Evolutionary conservation across 345 rosid genomes (phyloP), one percentile per base, ranked within the genome.

Genomic region (Corchorus olitorius): DNA sequence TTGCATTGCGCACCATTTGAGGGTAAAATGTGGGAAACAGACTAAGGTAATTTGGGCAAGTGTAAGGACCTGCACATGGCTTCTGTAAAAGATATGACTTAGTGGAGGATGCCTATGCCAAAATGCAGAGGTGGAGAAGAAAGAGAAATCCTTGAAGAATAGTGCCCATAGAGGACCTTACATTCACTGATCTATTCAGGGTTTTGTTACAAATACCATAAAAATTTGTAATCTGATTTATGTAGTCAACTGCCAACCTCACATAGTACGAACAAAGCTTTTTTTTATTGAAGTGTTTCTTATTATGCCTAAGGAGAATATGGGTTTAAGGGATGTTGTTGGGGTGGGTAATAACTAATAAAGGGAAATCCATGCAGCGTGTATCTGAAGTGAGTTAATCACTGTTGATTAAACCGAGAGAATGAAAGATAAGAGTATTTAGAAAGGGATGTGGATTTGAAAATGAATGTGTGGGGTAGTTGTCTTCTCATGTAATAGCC

Each of bases 101-200:
- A 17, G 70, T 65, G 16, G 22, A 17, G 45, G 68, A 64, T 64
- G 48, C 11, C n/a, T 64, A 2, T 64, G 27, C 27, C 68, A 64
- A 64, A 61, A 61, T 8, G 13, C 50, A 16, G 50, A 43, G 52
- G 70, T 41, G 34, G 52, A 41, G 33, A 43, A 6, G 3, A 8
- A 64, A 64, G 48, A 61, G 65, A 15, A 48, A 64, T 41, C 27
- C 16, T 17, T 64, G 50, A 27, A 37, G 11, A 41, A 9, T 65
- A 49, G 27, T 11, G 70, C 14, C 70, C 19, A 19, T 43, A 65
- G 43, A 43, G 70, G 70, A 64, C 70, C 70, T n/a, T 19, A 11
- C 43, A n/a, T 65, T 65, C 52, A 65, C 33, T 43, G 53, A 65
- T 65, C 52, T 43, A 65, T 19, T 65, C 52, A 65, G 16, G 27